These are phyloP conservation scores for Crassisporium funariophilum DNA, from an alignment of 768 basidiomycete species.

Conservation along the genomic window DNA sequence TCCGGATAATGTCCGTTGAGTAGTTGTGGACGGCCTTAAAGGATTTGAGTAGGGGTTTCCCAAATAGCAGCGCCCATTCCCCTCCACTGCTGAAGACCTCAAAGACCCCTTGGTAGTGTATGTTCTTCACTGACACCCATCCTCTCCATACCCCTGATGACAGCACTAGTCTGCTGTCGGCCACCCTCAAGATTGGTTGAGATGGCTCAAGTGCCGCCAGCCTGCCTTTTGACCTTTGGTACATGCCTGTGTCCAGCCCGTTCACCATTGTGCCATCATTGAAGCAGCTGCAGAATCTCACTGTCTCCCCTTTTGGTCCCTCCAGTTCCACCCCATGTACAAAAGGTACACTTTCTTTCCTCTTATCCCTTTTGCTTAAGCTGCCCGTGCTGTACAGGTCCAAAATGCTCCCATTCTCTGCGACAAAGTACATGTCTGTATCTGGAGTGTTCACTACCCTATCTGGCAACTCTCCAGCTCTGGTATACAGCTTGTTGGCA, in stretches of 20 bases:
- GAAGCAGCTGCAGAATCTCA: conserved; percentile 19
- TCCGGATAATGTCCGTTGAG: not conserved
- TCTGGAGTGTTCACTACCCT: conserved; percentile 1
- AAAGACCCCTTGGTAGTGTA: conserved; percentile 1
- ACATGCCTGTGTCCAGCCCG: not conserved
- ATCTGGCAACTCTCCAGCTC: not conserved
- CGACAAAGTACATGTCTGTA: conserved; percentile 5
- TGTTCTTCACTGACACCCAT: conserved; percentile 5
- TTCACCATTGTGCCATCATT: conserved; percentile 31
- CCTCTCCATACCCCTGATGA: conserved; percentile 22
- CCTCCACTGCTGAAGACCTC: conserved; percentile 28
- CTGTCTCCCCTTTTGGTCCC: conserved; percentile 16
- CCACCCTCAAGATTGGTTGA: conserved; percentile 26
- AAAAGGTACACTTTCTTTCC: conserved; percentile 17
- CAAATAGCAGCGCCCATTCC: conserved; percentile 26
- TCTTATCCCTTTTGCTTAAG: not conserved
- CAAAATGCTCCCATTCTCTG: not conserved
- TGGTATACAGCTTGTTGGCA: no score
- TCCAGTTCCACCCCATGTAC: conserved; percentile 17
- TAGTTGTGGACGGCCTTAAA: conserved; percentile 28
- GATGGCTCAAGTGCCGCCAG: not conserved
- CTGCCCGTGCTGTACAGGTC: conserved; percentile 5
- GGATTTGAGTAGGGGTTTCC: conserved; percentile 23
- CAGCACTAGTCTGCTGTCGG: conserved; percentile 23
- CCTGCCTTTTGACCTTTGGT: not conserved